Conservation (phyloP, 2,329 filamentous ascomycete genomes). For the Colletotrichum navitas region DNA sequence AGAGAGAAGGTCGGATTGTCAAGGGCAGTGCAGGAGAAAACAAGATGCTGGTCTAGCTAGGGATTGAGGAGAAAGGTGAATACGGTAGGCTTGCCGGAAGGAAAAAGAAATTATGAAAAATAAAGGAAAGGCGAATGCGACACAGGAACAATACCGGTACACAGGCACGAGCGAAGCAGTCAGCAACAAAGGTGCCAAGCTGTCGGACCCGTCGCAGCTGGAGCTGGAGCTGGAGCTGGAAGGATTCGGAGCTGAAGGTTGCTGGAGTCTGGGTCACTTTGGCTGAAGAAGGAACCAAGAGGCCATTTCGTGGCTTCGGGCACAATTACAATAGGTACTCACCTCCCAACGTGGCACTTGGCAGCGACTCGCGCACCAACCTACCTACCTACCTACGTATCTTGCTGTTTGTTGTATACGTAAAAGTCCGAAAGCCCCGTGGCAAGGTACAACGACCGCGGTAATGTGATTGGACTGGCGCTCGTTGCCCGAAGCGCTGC, state of each 20-base stretch:
- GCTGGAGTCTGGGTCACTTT: neutral
- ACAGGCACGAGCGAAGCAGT: neutral
- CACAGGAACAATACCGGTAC: neutral
- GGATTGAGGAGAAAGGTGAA: neutral
- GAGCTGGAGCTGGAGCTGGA: slow-evolving; percentile 2
- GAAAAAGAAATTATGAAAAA: neutral
- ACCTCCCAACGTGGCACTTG: slow-evolving; percentile 1
- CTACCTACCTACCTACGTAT: neutral
- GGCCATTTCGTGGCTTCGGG: slow-evolving; percentile 26
- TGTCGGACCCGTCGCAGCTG: neutral
- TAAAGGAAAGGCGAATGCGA: neutral
- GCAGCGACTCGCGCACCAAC: neutral
- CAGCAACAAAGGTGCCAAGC: slow-evolving; percentile 9
- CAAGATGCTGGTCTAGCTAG: neutral
- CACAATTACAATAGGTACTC: slow-evolving; percentile 19
- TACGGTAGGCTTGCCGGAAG: neutral
- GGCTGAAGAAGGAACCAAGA: slow-evolving; percentile 17
- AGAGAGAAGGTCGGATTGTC: neutral
- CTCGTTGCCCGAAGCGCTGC: slow-evolving; percentile 19
- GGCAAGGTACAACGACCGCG: neutral
- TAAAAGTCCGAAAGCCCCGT: slow-evolving; percentile 4
- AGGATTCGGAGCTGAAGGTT: slow-evolving; percentile 15
- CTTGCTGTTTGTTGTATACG: neutral
- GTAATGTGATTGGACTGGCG: slow-evolving; percentile 28
- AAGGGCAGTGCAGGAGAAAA: neutral